A percentile compares a stretch with the other conserved stretches of the same genome.
Conservation (phyloP, 495 filamentous ascomycete genomes). For the Pyrenula aspistea region DNA sequence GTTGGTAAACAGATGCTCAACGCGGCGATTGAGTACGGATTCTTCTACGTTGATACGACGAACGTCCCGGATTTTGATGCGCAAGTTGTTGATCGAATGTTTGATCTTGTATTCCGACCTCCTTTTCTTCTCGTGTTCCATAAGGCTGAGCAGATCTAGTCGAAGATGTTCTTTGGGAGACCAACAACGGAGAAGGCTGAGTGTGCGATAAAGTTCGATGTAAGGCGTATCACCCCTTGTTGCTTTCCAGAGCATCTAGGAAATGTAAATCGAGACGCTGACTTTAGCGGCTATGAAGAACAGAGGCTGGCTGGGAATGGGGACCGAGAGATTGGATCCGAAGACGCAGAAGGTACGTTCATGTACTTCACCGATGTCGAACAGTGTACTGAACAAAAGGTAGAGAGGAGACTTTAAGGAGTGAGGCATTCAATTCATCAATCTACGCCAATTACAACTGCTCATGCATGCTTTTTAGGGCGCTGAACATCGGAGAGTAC, state of each 20-base stretch:
- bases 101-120: conserved; percentile 48
- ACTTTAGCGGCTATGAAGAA: conserved; percentile 38
- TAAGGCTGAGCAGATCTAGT: conserved; percentile 31
- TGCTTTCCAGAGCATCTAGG: neutral
- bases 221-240: conserved; percentile 13
- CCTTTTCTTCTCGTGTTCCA: neutral
- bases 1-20: conserved; percentile 63
- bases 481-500: conserved; percentile 86
- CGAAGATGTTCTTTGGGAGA: conserved; percentile 63
- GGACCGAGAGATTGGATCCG: conserved; percentile 78
- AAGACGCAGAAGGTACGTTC: conserved; percentile 60
- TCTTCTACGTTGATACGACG: conserved; percentile 72
- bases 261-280: too few species aligned
- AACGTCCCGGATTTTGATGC: conserved; percentile 52
- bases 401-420: conserved; percentile 85
- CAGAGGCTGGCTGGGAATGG: conserved; percentile 80
- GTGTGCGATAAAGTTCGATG: conserved; percentile 60
- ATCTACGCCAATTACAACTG: conserved; percentile 1
- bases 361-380: neutral
- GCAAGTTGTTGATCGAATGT: conserved; percentile 57
- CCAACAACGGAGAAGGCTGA: conserved; percentile 58
- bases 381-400: neutral
- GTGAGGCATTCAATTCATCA: conserved; percentile 28
- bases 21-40: conserved; percentile 71
- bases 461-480: conserved; percentile 34